Conservation (phyloP, 1,284 basidiomycete species). For the Ceratobasidium sp. region DNA sequence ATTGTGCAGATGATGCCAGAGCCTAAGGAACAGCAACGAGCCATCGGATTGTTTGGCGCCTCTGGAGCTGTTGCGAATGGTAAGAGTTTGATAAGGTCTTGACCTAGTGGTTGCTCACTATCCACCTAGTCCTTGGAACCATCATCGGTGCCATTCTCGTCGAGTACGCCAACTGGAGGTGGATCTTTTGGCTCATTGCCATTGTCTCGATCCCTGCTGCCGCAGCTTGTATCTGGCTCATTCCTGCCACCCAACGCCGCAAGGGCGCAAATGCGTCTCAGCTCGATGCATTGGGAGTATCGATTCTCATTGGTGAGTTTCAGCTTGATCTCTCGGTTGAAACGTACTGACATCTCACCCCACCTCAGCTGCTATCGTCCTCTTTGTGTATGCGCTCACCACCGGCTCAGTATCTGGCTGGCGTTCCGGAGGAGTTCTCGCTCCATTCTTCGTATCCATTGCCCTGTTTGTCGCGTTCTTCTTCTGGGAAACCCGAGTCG, state of each 20-base stretch:
- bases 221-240: constrained; percentile 49
- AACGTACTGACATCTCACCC: not conserved
- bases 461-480: constrained; percentile 51
- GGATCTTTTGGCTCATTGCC: constrained; percentile 58
- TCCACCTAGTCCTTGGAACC: constrained; percentile 50
- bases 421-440: constrained; percentile 53
- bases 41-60: constrained; percentile 56
- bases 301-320: constrained; percentile 47
- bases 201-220: constrained; percentile 52
- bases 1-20: constrained; percentile 57
- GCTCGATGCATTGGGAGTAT: constrained; percentile 49
- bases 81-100: constrained; percentile 44
- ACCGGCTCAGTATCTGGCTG: constrained; percentile 56
- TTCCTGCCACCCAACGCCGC: constrained; percentile 45
- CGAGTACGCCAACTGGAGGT: constrained; percentile 53
- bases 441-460: constrained; percentile 55
- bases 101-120: too few species aligned
- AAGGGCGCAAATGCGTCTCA: constrained; percentile 43
- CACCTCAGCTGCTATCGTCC: constrained; percentile 47
- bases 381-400: constrained; percentile 60
- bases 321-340: too few species aligned
- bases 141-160: constrained; percentile 50
- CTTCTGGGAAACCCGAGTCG: constrained; percentile 53
- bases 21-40: constrained; percentile 55
- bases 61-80: constrained; percentile 56